A percentile compares a stretch with the other conserved stretches of the same genome.
Evolutionary conservation across 1,284 basidiomycete genomes (phyloP).

Genomic region (Marasmius sp.): DNA sequence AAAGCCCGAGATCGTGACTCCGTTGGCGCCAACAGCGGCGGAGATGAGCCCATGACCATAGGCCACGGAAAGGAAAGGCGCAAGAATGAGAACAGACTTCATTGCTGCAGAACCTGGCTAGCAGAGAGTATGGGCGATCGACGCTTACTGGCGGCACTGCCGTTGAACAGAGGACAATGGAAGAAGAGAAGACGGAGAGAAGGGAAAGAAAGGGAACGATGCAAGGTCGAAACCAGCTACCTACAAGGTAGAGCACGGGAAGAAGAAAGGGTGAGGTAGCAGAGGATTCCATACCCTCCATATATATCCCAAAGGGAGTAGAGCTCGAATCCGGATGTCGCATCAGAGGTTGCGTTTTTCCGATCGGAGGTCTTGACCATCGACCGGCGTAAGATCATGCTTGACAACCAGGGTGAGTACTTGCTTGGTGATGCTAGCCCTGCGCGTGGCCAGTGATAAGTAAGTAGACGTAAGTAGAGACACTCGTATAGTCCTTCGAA

Average conservation of each 20-base stretch:
- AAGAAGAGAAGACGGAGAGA: not conserved
- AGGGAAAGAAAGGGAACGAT: not conserved
- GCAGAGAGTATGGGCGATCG: not conserved
- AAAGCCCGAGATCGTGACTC: conserved; percentile 17
- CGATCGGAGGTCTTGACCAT: too few species aligned
- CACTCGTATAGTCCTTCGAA: too few species aligned
- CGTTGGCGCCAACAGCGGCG: conserved; percentile 17
- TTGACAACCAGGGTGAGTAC: too few species aligned
- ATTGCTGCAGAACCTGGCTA: conserved; percentile 5
- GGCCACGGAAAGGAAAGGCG: conserved; percentile 9
- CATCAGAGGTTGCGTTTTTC: too few species aligned
- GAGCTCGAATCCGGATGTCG: too few species aligned
- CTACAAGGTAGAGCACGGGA: conserved; percentile 5
- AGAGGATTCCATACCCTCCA: not conserved
- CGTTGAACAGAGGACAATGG: not conserved
- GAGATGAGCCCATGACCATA: conserved; percentile 19
- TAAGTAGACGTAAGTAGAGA: too few species aligned
- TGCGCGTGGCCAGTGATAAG: too few species aligned
- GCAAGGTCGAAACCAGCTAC: conserved; percentile 8
- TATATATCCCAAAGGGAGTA: not conserved
- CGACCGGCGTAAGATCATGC: too few species aligned
- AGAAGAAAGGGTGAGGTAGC: not conserved
- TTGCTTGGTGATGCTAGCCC: too few species aligned
- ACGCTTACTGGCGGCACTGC: conserved; percentile 2
- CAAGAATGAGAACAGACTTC: conserved; percentile 11